Evolutionary conservation across 2,329 filamentous ascomycete genomes (phyloP).

Genomic region (Coniella vitis): DNA sequence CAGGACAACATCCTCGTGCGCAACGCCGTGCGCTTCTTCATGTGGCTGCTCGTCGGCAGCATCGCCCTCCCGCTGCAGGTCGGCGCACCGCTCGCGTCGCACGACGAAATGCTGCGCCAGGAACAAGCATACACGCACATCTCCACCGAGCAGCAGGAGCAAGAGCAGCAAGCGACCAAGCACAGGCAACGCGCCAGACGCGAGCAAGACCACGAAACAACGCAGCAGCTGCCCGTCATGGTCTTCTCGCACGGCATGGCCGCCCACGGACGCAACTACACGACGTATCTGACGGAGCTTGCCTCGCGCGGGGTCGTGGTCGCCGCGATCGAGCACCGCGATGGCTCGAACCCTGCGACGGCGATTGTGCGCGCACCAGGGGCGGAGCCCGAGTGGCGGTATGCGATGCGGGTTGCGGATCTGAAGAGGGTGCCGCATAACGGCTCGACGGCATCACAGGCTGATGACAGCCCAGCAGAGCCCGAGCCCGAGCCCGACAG

Average conservation of each 20-base stretch:
- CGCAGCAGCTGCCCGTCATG: conserved; percentile 33
- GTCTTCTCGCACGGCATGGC: conserved; percentile 48
- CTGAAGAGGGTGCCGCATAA: conserved; percentile 18
- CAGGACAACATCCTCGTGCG: conserved; percentile 11
- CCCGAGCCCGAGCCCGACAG: background rate
- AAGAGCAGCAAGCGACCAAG: background rate
- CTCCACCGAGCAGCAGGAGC: background rate
- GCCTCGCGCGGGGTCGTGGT: conserved; percentile 43
- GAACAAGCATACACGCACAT: background rate
- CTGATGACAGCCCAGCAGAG: conserved; percentile 36
- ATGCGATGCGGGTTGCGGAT: conserved; percentile 6
- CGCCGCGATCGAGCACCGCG: conserved; percentile 45
- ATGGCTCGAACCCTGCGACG: conserved; percentile 43
- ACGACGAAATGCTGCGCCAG: background rate
- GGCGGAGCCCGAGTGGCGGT: conserved; percentile 15
- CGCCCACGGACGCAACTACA: conserved; percentile 44
- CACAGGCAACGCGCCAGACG: too few relatives aligned
- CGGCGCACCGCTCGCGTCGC: conserved; percentile 8
- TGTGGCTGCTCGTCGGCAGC: conserved; percentile 11
- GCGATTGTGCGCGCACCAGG: conserved; percentile 27
- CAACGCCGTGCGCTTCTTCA: background rate
- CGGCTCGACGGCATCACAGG: too few relatives aligned
- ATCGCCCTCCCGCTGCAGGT: conserved; percentile 9
- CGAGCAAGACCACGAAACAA: background rate
- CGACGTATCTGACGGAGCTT: conserved; percentile 42